phyloP scores from a whole-genome alignment of 2,329 filamentous ascomycete species.

The Aspergillus quadrilineatus region DNA sequence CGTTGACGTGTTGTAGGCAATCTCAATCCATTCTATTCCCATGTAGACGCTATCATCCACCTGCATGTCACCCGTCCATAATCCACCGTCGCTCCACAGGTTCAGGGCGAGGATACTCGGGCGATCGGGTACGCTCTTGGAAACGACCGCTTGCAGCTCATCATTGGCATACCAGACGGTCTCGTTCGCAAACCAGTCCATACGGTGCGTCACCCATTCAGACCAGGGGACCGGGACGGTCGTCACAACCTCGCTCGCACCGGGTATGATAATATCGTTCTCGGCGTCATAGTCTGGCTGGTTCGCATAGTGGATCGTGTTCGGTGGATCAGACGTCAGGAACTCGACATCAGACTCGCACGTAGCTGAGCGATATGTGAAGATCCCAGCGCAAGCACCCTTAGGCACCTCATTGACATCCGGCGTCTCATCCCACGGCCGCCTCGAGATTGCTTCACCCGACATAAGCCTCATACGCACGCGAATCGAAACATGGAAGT shows the following conservation, averaged over 20 bases:
- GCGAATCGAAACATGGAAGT: slow-evolving; percentile 51
- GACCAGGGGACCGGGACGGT: slow-evolving; percentile 40
- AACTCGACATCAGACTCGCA: slow-evolving; percentile 57
- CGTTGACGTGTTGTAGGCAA: slow-evolving; percentile 38
- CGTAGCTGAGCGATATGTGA: slow-evolving; percentile 49
- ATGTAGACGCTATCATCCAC: slow-evolving; percentile 38
- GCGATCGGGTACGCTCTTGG: slow-evolving; percentile 37
- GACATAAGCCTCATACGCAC: slow-evolving; percentile 47
- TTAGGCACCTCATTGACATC: slow-evolving; percentile 16
- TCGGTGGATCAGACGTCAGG: slow-evolving; percentile 47
- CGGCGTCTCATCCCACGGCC: background rate
- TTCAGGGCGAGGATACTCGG: slow-evolving; percentile 42
- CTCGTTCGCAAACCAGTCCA: slow-evolving; percentile 40
- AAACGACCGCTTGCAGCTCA: slow-evolving; percentile 30
- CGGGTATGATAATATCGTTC: slow-evolving; percentile 34
- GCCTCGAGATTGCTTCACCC: background rate
- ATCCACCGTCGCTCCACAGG: slow-evolving; percentile 45
- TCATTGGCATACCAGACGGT: slow-evolving; percentile 42
- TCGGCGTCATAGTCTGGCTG: slow-evolving; percentile 43
- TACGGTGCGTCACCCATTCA: slow-evolving; percentile 40
- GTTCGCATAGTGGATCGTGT: slow-evolving; percentile 45
- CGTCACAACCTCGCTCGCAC: slow-evolving; percentile 29
- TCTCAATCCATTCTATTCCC: slow-evolving; percentile 45
- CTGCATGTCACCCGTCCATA: slow-evolving; percentile 44
- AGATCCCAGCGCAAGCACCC: slow-evolving; percentile 53